A percentile compares a stretch with the other conserved stretches of the same genome.
These are phyloP conservation scores for Penicillium concentricum DNA, from an alignment of 2,329 filamentous ascomycete species.

Conservation along the genomic window DNA sequence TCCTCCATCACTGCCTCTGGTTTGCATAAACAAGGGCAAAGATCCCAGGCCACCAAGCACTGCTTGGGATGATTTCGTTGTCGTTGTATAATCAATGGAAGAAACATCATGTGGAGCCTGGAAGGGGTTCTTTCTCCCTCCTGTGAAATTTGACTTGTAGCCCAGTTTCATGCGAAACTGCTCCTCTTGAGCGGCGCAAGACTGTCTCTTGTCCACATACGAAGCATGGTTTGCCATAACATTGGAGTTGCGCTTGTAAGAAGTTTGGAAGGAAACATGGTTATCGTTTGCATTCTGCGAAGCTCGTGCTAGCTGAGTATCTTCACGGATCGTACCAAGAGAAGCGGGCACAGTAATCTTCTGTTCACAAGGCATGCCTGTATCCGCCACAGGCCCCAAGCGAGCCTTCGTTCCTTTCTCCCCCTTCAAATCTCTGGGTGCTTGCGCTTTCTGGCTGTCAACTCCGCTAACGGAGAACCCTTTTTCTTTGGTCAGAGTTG, in stretches of 20 bases:
- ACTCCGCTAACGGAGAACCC: not conserved
- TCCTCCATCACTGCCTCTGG: slow-evolving; percentile 40
- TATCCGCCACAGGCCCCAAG: not conserved
- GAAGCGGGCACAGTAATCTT: not conserved
- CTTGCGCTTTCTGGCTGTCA: not conserved
- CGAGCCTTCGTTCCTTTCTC: not conserved
- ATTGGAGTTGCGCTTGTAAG: not conserved
- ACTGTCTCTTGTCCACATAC: too few species aligned
- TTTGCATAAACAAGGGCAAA: slow-evolving; percentile 53
- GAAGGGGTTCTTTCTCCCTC: not conserved
- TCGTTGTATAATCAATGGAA: not conserved
- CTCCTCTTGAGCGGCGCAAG: not conserved
- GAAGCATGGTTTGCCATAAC: not conserved
- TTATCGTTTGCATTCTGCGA: not conserved
- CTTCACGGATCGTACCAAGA: not conserved
- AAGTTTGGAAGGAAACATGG: not conserved
- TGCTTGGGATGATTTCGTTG: not conserved
- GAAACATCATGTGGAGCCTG: not conserved
- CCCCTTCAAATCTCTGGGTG: not conserved
- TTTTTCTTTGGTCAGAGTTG: not conserved
- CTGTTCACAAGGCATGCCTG: not conserved
- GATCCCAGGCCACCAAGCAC: slow-evolving; percentile 38
- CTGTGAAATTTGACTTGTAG: not conserved
- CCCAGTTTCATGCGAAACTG: not conserved
- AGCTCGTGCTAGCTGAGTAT: not conserved